Conservation (phyloP, 106 monocot species). For the Platanthera guangdongensis region DNA sequence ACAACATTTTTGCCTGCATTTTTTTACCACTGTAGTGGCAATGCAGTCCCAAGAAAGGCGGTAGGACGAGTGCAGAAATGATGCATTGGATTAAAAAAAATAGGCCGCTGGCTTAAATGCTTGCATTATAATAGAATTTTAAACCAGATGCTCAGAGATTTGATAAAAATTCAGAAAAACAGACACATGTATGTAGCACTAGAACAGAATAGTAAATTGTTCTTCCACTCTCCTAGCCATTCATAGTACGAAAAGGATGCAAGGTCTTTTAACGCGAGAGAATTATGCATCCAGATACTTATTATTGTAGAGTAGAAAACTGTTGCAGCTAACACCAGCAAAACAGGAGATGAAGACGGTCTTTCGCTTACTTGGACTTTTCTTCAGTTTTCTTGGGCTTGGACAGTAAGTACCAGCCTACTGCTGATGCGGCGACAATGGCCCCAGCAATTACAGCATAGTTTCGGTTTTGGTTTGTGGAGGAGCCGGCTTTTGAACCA, state of each 20-base stretch:
- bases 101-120: no score
- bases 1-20: no score
- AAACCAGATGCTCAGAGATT: no score
- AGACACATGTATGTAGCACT: no score
- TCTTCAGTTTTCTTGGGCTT: conserved; percentile 46
- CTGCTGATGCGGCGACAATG: conserved; percentile 21
- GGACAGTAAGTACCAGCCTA: conserved; percentile 48
- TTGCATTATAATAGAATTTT: no score
- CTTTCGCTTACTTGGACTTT: not conserved
- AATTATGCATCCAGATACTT: not conserved
- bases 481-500: conserved; percentile 12
- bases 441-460: conserved; percentile 51
- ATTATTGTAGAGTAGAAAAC: not conserved
- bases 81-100: no score
- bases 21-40: no score
- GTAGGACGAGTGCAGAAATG: no score
- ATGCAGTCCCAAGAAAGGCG: no score
- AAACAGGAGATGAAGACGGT: not conserved
- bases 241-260: not conserved
- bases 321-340: not conserved
- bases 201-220: no score
- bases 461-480: conserved; percentile 43
- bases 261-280: not conserved
- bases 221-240: not conserved
- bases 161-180: no score